These are phyloP conservation scores for Actinomortierella wolfii DNA, from an alignment of 371 early-diverging fungal species.

Conservation along the genomic window DNA sequence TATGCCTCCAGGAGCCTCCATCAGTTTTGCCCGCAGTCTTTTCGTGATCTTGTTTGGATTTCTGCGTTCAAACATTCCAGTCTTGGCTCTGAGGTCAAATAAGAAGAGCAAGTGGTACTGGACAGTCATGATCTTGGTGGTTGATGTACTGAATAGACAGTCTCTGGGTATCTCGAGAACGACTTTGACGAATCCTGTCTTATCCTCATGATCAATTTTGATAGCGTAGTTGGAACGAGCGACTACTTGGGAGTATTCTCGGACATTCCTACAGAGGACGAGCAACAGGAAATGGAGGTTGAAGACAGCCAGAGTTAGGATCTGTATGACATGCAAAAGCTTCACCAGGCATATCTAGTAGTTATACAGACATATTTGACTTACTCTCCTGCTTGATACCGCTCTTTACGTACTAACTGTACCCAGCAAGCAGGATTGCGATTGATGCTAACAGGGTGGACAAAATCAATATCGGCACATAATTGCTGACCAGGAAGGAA, in stretches of 20 bases:
- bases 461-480: constrained; percentile 6
- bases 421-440: constrained; percentile 39
- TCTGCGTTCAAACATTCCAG: constrained; percentile 19
- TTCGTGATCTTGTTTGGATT: constrained; percentile 11
- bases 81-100: constrained; percentile 23
- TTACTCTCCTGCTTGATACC: constrained; percentile 27
- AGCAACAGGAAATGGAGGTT: no score
- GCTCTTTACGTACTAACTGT: constrained; percentile 35
- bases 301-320: no score
- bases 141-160: constrained; percentile 18
- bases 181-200: constrained; percentile 12
- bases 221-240: constrained; percentile 12
- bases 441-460: constrained; percentile 9
- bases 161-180: constrained; percentile 13
- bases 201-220: not conserved
- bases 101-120: constrained; percentile 26
- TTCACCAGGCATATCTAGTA: no score
- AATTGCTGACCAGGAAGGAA: constrained; percentile 15
- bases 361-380: not conserved
- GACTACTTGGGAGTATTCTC: constrained; percentile 22
- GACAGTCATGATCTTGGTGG: constrained; percentile 27
- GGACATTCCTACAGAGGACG: constrained; percentile 9
- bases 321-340: no score
- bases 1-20: constrained; percentile 22
- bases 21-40: constrained; percentile 15